phyloP scores from a whole-genome alignment of 495 filamentous ascomycete species.

The Poronia punctata region DNA sequence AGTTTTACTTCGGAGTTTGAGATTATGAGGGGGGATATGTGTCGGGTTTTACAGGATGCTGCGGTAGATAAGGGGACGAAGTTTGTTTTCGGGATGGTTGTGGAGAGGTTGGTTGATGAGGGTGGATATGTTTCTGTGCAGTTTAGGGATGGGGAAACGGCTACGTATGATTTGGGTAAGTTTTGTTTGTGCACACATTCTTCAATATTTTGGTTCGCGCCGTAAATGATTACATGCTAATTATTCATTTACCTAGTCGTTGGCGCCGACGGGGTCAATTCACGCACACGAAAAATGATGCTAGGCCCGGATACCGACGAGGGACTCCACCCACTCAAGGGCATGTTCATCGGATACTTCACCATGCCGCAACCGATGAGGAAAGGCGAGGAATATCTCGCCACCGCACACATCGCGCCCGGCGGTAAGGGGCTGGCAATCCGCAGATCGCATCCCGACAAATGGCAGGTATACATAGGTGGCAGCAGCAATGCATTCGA shows the following conservation, averaged over 20 bases:
- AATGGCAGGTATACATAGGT: slow-evolving; percentile 34
- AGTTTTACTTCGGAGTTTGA: slow-evolving; percentile 46
- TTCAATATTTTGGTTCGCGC: too few species aligned
- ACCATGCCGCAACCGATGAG: slow-evolving; percentile 26
- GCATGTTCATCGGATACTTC: slow-evolving; percentile 32
- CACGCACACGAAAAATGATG: slow-evolving; percentile 36
- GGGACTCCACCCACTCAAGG: slow-evolving; percentile 20
- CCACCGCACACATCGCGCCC: slow-evolving; percentile 27
- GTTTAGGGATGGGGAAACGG: slow-evolving; percentile 29
- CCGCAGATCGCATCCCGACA: slow-evolving; percentile 29
- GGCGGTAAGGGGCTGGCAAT: slow-evolving; percentile 31
- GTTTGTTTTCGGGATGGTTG: slow-evolving; percentile 36
- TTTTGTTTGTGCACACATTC: too few species aligned
- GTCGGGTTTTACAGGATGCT: slow-evolving; percentile 36
- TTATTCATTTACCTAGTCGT: slow-evolving; percentile 20
- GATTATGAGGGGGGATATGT: slow-evolving; percentile 47
- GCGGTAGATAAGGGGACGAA: slow-evolving; percentile 32
- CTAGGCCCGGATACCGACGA: slow-evolving; percentile 21
- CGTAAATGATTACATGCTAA: background rate
- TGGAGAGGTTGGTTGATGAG: slow-evolving; percentile 23
- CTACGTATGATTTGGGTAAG: slow-evolving; percentile 33
- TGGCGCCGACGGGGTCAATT: slow-evolving; percentile 42
- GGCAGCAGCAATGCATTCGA: slow-evolving; percentile 20
- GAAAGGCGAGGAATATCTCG: slow-evolving; percentile 29
- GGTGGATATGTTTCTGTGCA: slow-evolving; percentile 26